Base-by-base conservation (phyloP, 257 asterid genomes). In the Thymus quinquecostatus region DNA sequence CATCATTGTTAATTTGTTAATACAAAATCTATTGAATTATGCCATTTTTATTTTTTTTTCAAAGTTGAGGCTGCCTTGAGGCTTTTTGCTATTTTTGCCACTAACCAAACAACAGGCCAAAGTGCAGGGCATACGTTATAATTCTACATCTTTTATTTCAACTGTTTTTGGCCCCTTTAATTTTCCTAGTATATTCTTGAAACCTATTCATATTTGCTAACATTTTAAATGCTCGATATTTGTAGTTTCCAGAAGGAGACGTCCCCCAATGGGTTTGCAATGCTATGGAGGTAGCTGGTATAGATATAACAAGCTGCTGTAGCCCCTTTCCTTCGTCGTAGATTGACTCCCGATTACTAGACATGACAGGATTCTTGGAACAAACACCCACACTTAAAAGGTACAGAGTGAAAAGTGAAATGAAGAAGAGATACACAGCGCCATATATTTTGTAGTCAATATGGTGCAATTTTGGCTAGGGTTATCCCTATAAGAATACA, bases 241-340 rank as follows among this genome's bases (percentile, higher is more conserved):
- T 82, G 81, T 74, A 93, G 98, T 94, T 94, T 70, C 99, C 99
- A 0, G 59, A 85, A 73, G 96, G 95, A 4, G 89, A 94, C 59
- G 90, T 91, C 43, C 99, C 97, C 1, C 85, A 83, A 68, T 94
- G 99, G 99, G 99, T 94, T 12, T 88, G 97, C 86, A 94, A 91
- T 64, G 99, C 99, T 45, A 89, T 94, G 99, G 99, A 94, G 81
- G 99, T 94, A 48, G 97, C 97, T 41, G 97, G 97, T 62, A 85
- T 94, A 1, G 97, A 94, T 85, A 89, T 94, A 77, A 85, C 96
- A 34, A 83, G 87, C 1, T 86, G 97, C 66, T 81, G 93, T 70
- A 60, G 77, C 43, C 78, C 77, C 36, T 69, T 72, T 69, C 41
- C 10, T 1, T 64, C 77, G 45, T 57, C 66, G 3, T 41, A 36